Evolutionary conservation across 805 yeast genomes (phyloP), one percentile per base, ranked within the genome.

Genomic region (Nematodospora valgi): DNA sequence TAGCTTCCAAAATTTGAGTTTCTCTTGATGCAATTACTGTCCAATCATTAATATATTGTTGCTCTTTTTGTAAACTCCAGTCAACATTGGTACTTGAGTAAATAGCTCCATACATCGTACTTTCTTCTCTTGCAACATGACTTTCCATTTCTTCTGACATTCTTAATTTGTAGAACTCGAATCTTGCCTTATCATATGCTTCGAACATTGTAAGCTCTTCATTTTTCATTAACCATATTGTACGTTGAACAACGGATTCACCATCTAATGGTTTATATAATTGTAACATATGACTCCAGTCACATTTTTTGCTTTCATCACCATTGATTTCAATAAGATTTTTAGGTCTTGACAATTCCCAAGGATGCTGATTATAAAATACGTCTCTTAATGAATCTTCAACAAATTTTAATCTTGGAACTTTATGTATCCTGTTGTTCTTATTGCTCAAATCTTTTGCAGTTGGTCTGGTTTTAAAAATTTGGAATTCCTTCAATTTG

Each of bases 331-430:
- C 98, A 30, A 88, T 72, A 46, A 93, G 62, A 19, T 78, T 71
- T 55, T 85, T 86, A 10, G 98, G 96, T 47, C 95, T 76, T 2
- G 98, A 86, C 35, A 89, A 68, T 62, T 93, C 98, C 98, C 98
- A 93, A 5, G 98, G 98, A 61, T 93, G 98, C 56, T 89, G 96
- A 40, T 79, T 78, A 59, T 82, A 91, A 53, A 93, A 93, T 16
- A 84, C 68, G 30, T 75, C 70, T 64, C 98, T 78, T 47, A 93
- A 62, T 48, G 82, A 78, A 60, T 93, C 98, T 59, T 91, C 93
- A 35, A 78, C 57, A 46, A 73, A 82, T 38, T 57, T 58, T 51
- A 85, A 62, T 43, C 72, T 70, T 27, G 76, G 75, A 8, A 82
- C 70, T 44, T 68, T 62, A 47, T 70, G 68, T 11, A 81, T 52